phyloP scores from a whole-genome alignment of 2,329 filamentous ascomycete genomes.

The Colletotrichum acutatum region DNA sequence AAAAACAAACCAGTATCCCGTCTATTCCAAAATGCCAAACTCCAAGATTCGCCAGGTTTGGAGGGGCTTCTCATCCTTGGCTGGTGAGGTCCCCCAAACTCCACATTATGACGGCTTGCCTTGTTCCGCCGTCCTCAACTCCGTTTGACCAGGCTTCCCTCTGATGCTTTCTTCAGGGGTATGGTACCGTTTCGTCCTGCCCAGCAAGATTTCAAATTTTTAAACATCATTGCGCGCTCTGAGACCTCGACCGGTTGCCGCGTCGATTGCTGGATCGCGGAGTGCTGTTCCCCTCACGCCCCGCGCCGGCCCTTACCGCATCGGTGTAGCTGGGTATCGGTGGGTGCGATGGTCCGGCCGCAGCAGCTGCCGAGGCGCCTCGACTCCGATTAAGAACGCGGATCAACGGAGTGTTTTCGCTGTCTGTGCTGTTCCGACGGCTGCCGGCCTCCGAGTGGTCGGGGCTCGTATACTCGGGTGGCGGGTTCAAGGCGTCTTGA shows the following conservation, averaged over 20 bases:
- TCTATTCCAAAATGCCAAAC: conserved; percentile 36
- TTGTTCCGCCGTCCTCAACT: conserved; percentile 17
- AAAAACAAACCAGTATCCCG: conserved; percentile 21
- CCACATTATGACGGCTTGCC: conserved; percentile 26
- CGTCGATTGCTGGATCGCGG: conserved; percentile 23
- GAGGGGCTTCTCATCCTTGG: background rate
- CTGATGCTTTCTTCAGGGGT: conserved; percentile 6
- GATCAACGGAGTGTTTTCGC: conserved; percentile 65
- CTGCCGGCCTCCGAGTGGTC: conserved; percentile 68
- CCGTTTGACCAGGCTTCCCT: conserved; percentile 1
- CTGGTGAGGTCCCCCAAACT: background rate
- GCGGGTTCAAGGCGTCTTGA: conserved; percentile 69
- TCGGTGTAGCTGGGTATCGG: conserved; percentile 88
- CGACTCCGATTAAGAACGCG: conserved; percentile 62
- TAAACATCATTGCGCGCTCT: conserved; percentile 36
- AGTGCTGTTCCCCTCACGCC: conserved; percentile 57
- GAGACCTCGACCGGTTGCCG: conserved; percentile 35
- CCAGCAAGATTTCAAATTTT: conserved; percentile 27
- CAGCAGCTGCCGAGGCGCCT: conserved; percentile 59
- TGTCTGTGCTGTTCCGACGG: conserved; percentile 67
- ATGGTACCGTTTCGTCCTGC: conserved; percentile 33
- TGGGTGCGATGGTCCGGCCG: conserved; percentile 53
- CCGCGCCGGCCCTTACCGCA: conserved; percentile 69
- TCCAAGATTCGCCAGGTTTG: conserved; percentile 30
- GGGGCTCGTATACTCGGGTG: conserved; percentile 78